Conservation (phyloP, 257 asterid species). For the Sherardia arvensis region DNA sequence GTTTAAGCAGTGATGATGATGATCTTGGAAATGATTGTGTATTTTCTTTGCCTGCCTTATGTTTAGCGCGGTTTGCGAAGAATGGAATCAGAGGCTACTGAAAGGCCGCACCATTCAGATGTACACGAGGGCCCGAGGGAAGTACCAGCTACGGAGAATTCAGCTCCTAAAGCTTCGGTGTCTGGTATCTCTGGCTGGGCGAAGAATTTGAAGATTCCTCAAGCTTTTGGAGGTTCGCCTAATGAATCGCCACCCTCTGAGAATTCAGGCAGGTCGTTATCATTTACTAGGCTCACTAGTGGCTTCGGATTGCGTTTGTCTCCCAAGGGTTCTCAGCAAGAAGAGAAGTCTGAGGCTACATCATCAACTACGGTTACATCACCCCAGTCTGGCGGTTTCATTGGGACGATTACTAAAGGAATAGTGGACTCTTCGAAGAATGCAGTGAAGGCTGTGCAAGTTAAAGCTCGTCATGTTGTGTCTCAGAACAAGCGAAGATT, state of each 20-base stretch:
- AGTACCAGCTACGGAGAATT: conserved; percentile 35
- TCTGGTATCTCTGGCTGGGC: conserved; percentile 95
- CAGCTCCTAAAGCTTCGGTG: conserved; percentile 59
- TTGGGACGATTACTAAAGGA: conserved; percentile 89
- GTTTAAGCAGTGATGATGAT: neutral
- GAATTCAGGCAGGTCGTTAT: conserved; percentile 49
- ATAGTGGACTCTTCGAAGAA: conserved; percentile 83
- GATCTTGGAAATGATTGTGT: neutral
- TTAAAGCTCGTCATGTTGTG: conserved; percentile 95
- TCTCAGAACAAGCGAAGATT: conserved; percentile 98
- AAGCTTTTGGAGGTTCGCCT: conserved; percentile 64
- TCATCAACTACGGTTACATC: conserved; percentile 28
- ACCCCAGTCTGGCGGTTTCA: conserved; percentile 45
- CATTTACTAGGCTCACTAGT: conserved; percentile 66
- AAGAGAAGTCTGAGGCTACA: conserved; percentile 46
- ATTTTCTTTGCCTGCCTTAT: neutral
- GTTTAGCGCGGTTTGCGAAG: conserved; percentile 15
- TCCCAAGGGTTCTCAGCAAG: conserved; percentile 69
- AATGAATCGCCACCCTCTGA: conserved; percentile 61
- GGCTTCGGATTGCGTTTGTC: conserved; percentile 72
- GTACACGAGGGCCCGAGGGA: conserved; percentile 24
- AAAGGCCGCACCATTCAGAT: conserved; percentile 30
- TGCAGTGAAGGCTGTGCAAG: conserved; percentile 96
- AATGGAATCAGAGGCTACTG: conserved; percentile 53
- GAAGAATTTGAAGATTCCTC: conserved; percentile 72